Conservation (phyloP, 306 rosid species). For the Psophocarpus tetragonolobus region DNA sequence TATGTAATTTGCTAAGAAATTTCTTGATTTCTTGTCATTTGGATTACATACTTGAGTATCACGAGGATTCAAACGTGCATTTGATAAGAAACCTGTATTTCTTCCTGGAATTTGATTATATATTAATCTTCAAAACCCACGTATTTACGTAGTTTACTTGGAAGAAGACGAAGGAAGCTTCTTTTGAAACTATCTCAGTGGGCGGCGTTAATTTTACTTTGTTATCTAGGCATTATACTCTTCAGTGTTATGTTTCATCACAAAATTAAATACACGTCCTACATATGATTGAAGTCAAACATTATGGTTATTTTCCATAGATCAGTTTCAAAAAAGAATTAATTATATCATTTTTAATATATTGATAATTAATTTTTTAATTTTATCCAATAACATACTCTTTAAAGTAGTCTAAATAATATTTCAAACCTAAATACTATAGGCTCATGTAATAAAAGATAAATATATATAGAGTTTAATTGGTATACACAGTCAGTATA, state of each 20-base stretch:
- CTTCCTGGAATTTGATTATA: background rate
- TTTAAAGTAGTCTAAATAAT: background rate
- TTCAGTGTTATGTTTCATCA: background rate
- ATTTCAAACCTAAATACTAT: background rate
- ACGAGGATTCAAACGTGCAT: background rate
- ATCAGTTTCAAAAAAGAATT: background rate
- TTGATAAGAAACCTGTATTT: background rate
- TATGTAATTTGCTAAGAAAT: background rate
- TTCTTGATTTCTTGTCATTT: background rate
- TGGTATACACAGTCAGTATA: no score
- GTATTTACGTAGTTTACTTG: background rate
- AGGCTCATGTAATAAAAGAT: background rate
- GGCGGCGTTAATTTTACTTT: background rate
- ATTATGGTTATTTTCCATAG: background rate
- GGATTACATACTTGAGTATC: background rate
- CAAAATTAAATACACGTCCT: background rate
- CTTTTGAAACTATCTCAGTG: background rate
- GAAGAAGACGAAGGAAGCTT: background rate
- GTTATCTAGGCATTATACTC: background rate
- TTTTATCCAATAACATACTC: background rate
- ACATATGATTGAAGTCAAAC: background rate
- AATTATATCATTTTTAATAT: background rate
- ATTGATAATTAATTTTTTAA: background rate
- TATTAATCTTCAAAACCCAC: background rate
- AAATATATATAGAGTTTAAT: no score